Evolutionary conservation across 148 eudicot genomes (phyloP).

Genomic region (Euryodendron excelsum): DNA sequence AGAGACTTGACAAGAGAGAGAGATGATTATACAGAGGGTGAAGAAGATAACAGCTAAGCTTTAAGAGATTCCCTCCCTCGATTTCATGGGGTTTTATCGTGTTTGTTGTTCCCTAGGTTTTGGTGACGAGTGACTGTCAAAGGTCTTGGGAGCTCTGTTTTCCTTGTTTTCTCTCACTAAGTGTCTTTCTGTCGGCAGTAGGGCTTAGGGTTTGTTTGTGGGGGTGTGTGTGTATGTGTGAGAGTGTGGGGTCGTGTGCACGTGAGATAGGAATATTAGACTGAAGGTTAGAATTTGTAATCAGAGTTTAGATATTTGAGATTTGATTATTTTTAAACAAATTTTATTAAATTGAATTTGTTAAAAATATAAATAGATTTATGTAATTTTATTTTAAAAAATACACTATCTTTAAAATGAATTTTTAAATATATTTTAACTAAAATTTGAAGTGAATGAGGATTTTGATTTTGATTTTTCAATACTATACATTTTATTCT

Average conservation of each 20-base stretch:
- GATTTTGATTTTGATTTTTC: too few species aligned
- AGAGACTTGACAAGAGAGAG: neutral
- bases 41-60: neutral
- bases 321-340: too few species aligned
- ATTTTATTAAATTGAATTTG: too few species aligned
- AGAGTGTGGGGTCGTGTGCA: constrained; percentile 13
- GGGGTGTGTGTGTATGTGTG: neutral
- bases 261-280: constrained; percentile 12
- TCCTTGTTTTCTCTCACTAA: constrained; percentile 16
- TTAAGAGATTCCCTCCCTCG: neutral
- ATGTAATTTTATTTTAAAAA: too few species aligned
- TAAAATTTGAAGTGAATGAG: too few species aligned
- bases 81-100: neutral
- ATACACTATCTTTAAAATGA: too few species aligned
- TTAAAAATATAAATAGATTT: too few species aligned
- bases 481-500: too few species aligned
- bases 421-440: too few species aligned
- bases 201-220: constrained; percentile 11
- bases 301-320: too few species aligned
- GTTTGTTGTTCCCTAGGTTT: neutral
- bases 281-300: too few species aligned
- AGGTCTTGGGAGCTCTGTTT: neutral
- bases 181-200: neutral
- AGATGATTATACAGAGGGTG: neutral
- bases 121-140: constrained; percentile 5